Evolutionary conservation across 768 basidiomycete species (phyloP).

Genomic region (Phanerodontia chrysosporium): DNA sequence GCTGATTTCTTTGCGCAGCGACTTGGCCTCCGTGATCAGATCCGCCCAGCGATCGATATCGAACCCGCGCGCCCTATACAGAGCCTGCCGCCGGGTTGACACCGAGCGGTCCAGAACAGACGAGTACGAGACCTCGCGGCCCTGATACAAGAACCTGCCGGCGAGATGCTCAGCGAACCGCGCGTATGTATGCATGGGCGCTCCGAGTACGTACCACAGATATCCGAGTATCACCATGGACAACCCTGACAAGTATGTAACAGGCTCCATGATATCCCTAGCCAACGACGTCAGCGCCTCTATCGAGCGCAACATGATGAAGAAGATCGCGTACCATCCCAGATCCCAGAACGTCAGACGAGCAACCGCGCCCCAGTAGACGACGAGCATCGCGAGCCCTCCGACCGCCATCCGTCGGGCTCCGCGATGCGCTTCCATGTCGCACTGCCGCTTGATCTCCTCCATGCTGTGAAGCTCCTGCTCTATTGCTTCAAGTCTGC

Average conservation of each 20-base stretch:
- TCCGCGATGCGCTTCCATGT: slow-evolving; percentile 51
- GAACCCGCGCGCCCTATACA: slow-evolving; percentile 54
- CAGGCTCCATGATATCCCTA: slow-evolving; percentile 67
- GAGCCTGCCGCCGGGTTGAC: slow-evolving; percentile 47
- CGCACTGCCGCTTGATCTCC: slow-evolving; percentile 49
- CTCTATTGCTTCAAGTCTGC: slow-evolving; percentile 40
- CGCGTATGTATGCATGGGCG: not conserved
- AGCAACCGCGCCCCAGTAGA: slow-evolving; percentile 62
- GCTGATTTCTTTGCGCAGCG: slow-evolving; percentile 47
- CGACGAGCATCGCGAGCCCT: slow-evolving; percentile 54
- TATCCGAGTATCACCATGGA: slow-evolving; percentile 60
- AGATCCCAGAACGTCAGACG: slow-evolving; percentile 63
- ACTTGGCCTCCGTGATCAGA: slow-evolving; percentile 44
- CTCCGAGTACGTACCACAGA: slow-evolving; percentile 37
- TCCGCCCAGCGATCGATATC: slow-evolving; percentile 62
- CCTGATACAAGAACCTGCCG: slow-evolving; percentile 53
- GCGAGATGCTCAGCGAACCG: not conserved
- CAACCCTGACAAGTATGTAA: slow-evolving; percentile 62
- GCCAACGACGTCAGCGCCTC: slow-evolving; percentile 4
- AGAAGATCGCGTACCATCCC: slow-evolving; percentile 36
- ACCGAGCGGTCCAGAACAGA: slow-evolving; percentile 58
- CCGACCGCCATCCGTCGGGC: slow-evolving; percentile 53
- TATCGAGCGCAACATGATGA: not conserved
- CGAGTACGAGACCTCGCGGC: slow-evolving; percentile 61
- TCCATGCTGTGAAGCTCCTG: slow-evolving; percentile 47